These are phyloP conservation scores for Eucalyptus urophylla DNA, from an alignment of 345 rosid species.

Conservation along the genomic window DNA sequence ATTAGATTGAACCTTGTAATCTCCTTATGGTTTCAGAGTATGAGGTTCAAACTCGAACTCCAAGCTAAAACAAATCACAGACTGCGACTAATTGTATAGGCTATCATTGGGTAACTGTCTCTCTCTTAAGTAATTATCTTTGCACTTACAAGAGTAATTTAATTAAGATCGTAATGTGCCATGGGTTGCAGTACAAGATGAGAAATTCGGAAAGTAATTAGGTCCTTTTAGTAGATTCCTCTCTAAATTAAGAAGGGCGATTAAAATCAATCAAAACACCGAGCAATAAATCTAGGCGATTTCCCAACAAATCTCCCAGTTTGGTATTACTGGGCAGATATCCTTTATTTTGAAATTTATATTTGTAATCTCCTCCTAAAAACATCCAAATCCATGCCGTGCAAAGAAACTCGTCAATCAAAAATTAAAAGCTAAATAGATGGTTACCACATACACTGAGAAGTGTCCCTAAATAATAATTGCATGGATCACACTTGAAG, in stretches of 20 bases:
- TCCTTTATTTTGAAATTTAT: no score
- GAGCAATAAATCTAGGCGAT: neutral
- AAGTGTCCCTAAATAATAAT: neutral
- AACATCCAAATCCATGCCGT: neutral
- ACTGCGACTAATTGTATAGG: neutral
- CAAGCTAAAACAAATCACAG: neutral
- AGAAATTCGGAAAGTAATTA: neutral
- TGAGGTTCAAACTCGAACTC: neutral
- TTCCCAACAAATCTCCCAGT: no score
- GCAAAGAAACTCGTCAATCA: neutral
- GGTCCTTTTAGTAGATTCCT: no score
- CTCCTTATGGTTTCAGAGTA: no score
- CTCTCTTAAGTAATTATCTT: neutral
- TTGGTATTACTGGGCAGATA: no score
- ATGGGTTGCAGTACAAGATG: neutral
- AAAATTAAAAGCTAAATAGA: neutral
- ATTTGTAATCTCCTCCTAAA: no score
- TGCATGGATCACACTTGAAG: neutral
- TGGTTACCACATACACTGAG: neutral
- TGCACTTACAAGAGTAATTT: neutral
- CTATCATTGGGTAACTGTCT: neutral
- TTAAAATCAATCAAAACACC: neutral
- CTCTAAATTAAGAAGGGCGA: neutral
- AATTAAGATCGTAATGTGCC: neutral
- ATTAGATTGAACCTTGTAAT: neutral